phyloP scores from a whole-genome alignment of 805 yeast genomes.

The Starmerella cellae region DNA sequence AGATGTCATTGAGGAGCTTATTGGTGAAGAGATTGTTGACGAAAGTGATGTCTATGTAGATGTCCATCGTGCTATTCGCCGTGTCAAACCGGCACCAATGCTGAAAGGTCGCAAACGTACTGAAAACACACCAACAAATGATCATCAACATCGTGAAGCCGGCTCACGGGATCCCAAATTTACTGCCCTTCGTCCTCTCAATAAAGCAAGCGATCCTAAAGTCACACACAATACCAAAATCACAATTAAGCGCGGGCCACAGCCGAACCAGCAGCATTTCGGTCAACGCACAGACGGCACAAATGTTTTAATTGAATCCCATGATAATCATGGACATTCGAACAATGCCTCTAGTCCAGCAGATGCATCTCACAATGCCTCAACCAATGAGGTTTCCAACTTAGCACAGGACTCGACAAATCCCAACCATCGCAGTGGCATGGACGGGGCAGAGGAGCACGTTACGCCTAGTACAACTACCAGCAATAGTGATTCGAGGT shows the following conservation, averaged over 20 bases:
- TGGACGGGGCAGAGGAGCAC: not conserved
- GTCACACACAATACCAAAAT: conserved; percentile 50
- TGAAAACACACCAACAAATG: not conserved
- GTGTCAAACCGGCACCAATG: conserved; percentile 32
- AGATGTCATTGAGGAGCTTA: conserved; percentile 94
- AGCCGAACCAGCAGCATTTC: not conserved
- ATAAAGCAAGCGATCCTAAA: conserved; percentile 56
- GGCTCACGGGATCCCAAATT: not conserved
- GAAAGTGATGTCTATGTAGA: conserved; percentile 91
- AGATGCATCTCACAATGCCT: not conserved
- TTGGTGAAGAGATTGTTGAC: conserved; percentile 95
- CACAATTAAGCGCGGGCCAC: conserved; percentile 37
- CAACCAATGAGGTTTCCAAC: not conserved
- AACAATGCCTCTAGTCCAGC: not conserved
- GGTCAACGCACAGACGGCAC: not conserved
- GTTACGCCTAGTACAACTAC: not conserved
- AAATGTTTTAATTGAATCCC: not conserved
- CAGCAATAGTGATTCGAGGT: not conserved
- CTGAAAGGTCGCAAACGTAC: conserved; percentile 10
- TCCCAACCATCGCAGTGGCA: not conserved
- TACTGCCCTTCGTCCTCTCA: conserved; percentile 24
- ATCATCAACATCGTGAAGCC: not conserved
- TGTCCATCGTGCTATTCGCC: conserved; percentile 70
- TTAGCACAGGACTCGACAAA: not conserved
- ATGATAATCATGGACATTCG: not conserved